These are phyloP conservation scores for Botrytis aclada DNA, from an alignment of 2,329 filamentous ascomycete genomes.

Conservation along the genomic window DNA sequence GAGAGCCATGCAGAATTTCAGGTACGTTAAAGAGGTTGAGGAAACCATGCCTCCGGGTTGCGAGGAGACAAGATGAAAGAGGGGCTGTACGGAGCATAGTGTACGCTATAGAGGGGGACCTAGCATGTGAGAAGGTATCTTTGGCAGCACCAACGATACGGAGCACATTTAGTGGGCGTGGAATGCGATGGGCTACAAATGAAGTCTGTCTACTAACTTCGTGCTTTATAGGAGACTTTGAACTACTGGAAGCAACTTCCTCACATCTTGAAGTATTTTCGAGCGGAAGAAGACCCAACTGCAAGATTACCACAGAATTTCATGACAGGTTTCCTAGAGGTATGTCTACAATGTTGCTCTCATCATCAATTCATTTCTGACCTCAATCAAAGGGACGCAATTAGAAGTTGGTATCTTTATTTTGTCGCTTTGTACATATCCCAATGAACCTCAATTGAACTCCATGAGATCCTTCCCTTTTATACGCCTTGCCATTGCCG, in stretches of 20 bases:
- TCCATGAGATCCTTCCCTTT: slow-evolving; percentile 25
- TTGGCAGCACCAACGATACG: background rate
- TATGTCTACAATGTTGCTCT: slow-evolving; percentile 56
- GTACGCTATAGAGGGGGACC: background rate
- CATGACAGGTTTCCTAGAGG: slow-evolving; percentile 93
- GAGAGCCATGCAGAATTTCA: slow-evolving; percentile 94
- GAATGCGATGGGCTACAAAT: background rate
- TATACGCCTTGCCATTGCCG: slow-evolving; percentile 36
- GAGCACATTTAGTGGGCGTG: background rate
- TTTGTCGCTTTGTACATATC: slow-evolving; percentile 38
- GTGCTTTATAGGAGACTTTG: slow-evolving; percentile 73
- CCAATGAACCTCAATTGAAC: slow-evolving; percentile 32
- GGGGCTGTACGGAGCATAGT: background rate
- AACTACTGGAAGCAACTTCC: slow-evolving; percentile 99
- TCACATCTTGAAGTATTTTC: slow-evolving; percentile 96
- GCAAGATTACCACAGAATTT: slow-evolving; percentile 81
- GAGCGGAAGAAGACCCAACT: slow-evolving; percentile 76
- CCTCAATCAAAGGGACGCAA: slow-evolving; percentile 34
- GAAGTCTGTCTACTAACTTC: background rate
- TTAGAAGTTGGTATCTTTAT: slow-evolving; percentile 28
- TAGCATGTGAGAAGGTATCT: background rate
- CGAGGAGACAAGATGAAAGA: background rate
- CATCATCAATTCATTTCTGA: slow-evolving; percentile 69
- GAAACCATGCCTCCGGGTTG: slow-evolving; percentile 11
- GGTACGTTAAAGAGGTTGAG: slow-evolving; percentile 50